Base-by-base conservation (phyloP, 2,329 filamentous ascomycete genomes). In the Arthrobotrys sinensis region DNA sequence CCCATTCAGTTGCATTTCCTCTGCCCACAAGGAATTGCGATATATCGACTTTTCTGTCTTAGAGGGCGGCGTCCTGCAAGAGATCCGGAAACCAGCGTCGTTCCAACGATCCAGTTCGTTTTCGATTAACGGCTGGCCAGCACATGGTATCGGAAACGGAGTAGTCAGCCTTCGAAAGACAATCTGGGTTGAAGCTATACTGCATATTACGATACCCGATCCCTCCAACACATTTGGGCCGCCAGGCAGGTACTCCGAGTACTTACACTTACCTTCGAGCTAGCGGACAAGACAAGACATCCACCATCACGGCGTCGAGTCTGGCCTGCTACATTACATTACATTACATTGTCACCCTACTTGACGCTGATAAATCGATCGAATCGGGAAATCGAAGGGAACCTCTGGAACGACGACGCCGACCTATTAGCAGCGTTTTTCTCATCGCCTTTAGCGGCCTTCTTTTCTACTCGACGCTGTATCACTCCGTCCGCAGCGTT, bases 111-210 rank as follows among this genome's bases (percentile, higher is more conserved):
- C 65, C 53, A 68, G 48, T 38, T 57, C 32, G 46, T 60, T 52
- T 67, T 38, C 46, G 63, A 48, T 48, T 62, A 73, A 68, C 28
- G 28, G 40, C 70, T 57, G 55, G 32, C 71, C 53, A 55, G 64
- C 63, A 63, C 55, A 68, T 40, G 71, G 72, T 34, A 60, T 70
- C 72, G 72, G 72, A 70, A 65, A 68, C 48, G 65, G 72, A 48
- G 72, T 76, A 64, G 64, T 76, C 64, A 70, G 72, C 72, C 57
- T 76, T 70, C 55, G 65, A 76, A 53, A 57, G 68, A 72, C 68
- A 72, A 72, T 72, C 68, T 66, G 28, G 32, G 38, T 57, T 57
- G 43, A 55, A 70, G 62, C 24, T 28, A 66, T 73, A 60, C 69
- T 62, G 38, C 21, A 46, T 73, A 38, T 28, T 46, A 8, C 32